Evolutionary conservation across 2,329 filamentous ascomycete genomes (phyloP).

Genomic region (Ophiostoma sp.): DNA sequence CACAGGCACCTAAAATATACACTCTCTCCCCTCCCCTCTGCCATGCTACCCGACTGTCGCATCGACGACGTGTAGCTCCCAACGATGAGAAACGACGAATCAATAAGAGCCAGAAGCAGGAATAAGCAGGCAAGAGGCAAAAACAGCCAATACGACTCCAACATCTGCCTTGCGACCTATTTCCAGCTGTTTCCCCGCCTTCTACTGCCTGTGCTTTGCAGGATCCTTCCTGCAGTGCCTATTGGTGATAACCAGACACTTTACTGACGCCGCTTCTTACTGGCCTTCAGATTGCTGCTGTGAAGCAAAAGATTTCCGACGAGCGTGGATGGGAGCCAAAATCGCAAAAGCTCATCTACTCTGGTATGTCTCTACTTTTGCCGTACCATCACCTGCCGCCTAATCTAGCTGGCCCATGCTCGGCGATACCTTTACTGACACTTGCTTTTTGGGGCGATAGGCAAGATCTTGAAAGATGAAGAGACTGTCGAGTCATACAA

Average conservation of each 20-base stretch:
- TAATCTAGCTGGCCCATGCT: no score
- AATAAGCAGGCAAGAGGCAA: constrained; percentile 2
- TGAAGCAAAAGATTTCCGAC: constrained; percentile 86
- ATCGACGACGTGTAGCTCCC: neutral
- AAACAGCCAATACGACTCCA: constrained; percentile 3
- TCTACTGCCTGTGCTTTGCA: neutral
- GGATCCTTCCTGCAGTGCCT: neutral
- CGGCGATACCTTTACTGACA: no score
- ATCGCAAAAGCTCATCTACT: constrained; percentile 95
- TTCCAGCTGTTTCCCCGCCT: constrained; percentile 15
- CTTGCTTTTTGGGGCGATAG: constrained; percentile 41
- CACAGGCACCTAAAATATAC: constrained; percentile 22
- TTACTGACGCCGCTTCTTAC: constrained; percentile 25
- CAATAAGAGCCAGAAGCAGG: neutral
- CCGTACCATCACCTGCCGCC: neutral
- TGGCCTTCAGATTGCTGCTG: constrained; percentile 63
- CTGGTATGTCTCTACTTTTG: constrained; percentile 55
- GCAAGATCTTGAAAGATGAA: constrained; percentile 97
- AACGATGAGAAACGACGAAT: neutral
- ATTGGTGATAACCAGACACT: neutral
- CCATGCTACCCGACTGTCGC: neutral
- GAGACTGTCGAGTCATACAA: constrained; percentile 95
- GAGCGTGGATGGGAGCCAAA: constrained; percentile 94
- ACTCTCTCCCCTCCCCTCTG: constrained; percentile 22
- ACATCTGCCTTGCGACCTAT: constrained; percentile 9